Evolutionary conservation across 148 eudicot species (phyloP).

Genomic region (Arctostaphylos glauca): DNA sequence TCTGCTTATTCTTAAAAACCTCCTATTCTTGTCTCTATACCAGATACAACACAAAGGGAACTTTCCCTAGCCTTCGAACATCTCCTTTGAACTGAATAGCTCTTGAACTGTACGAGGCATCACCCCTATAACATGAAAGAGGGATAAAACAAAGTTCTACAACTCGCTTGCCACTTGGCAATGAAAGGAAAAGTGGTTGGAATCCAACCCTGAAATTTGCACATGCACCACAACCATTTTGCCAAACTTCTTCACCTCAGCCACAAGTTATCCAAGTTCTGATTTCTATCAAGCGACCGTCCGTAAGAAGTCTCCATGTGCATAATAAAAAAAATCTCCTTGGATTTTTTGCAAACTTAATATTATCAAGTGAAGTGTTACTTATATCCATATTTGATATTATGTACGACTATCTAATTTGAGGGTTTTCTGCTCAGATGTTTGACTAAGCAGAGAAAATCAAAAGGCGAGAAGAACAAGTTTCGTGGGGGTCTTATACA

Average conservation of each 20-base stretch:
- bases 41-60: not conserved
- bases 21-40: not conserved
- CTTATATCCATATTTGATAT: not conserved
- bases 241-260: not conserved
- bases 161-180: not conserved
- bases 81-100: not conserved
- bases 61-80: not conserved
- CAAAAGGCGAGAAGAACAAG: constrained; percentile 14
- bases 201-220: not conserved
- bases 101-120: not conserved
- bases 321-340: not conserved
- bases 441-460: constrained; percentile 32
- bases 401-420: constrained; percentile 16
- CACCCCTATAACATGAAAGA: not conserved
- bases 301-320: not conserved
- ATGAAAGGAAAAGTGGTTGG: not conserved
- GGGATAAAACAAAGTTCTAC: not conserved
- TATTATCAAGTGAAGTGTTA: not conserved
- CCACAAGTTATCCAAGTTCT: not conserved
- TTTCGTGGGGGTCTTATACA: constrained; percentile 4
- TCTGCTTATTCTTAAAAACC: too few relatives aligned
- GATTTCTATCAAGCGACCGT: not conserved
- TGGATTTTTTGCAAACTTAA: not conserved
- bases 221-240: not conserved
- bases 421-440: constrained; percentile 36